A percentile compares a stretch with the other conserved stretches of the same genome.
phyloP scores from a whole-genome alignment of 2,329 filamentous ascomycete genomes.

The Coleophoma crateriformis region DNA sequence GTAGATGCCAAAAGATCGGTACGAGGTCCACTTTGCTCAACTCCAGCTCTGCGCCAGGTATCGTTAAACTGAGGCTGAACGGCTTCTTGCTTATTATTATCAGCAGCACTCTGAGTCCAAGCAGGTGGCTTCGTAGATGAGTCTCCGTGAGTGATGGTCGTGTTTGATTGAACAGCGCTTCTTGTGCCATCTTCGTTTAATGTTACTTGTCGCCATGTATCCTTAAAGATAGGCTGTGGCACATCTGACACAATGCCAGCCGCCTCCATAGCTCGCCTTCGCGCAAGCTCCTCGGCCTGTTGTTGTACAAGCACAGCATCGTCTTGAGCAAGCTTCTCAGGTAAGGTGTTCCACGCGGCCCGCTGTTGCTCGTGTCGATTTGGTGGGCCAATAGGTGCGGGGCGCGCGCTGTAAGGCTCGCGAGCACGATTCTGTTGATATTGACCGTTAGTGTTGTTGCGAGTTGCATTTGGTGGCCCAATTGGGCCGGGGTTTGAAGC shows the following conservation, averaged over 20 bases:
- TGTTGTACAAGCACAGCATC: conserved; percentile 14
- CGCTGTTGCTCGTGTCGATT: conserved; percentile 16
- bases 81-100: conserved; percentile 5
- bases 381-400: conserved; percentile 26
- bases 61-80: conserved; percentile 21
- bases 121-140: not conserved
- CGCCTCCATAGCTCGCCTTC: conserved; percentile 17
- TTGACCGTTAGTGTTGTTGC: conserved; percentile 15
- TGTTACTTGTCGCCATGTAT: conserved; percentile 24
- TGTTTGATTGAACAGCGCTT: conserved; percentile 15
- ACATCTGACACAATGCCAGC: conserved; percentile 14
- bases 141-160: conserved; percentile 10
- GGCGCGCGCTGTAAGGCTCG: conserved; percentile 20
- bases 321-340: conserved; percentile 19
- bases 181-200: conserved; percentile 24
- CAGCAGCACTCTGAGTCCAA: not conserved
- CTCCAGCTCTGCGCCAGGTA: conserved; percentile 3
- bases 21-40: not conserved
- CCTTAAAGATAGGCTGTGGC: conserved; percentile 17
- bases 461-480: conserved; percentile 23
- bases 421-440: conserved; percentile 21
- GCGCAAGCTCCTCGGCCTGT: conserved; percentile 16
- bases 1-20: not conserved
- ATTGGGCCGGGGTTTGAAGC: conserved; percentile 26
- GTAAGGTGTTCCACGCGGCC: conserved; percentile 20